Percentiles rank a stretch among this genome's conserved stretches.
phyloP scores from a whole-genome alignment of 768 basidiomycete species.

The Lactarius deliciosus region DNA sequence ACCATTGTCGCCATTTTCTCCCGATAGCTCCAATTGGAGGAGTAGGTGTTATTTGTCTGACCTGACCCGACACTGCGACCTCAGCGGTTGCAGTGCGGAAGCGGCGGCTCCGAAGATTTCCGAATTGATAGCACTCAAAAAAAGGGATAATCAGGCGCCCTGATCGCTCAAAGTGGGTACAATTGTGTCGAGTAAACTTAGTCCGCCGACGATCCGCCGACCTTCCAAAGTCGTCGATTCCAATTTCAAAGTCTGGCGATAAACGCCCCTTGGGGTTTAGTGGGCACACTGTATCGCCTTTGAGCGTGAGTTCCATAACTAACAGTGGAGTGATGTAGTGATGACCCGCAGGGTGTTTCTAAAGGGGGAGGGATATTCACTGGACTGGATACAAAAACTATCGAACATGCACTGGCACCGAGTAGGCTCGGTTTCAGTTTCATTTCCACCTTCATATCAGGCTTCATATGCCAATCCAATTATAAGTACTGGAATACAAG shows the following conservation, averaged over 20 bases:
- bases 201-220: background rate
- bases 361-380: background rate
- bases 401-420: background rate
- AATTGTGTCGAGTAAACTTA: background rate
- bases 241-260: background rate
- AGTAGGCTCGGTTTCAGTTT: background rate
- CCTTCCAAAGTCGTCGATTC: background rate
- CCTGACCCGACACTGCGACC: background rate
- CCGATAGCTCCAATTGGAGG: background rate
- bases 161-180: background rate
- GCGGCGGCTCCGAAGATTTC: background rate
- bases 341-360: no score
- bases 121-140: background rate
- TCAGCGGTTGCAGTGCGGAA: background rate
- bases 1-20: no score
- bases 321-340: no score
- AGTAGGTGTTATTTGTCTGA: background rate
- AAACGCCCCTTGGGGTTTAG: background rate
- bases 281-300: no score
- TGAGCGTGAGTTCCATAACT: no score
- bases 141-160: conserved; percentile 1
- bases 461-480: background rate
- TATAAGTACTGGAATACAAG: background rate
- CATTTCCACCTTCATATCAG: background rate
- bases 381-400: background rate